Evolutionary conservation across 108 stramenopile genomes (phyloP).

Genomic region (Skeletonema grethae): DNA sequence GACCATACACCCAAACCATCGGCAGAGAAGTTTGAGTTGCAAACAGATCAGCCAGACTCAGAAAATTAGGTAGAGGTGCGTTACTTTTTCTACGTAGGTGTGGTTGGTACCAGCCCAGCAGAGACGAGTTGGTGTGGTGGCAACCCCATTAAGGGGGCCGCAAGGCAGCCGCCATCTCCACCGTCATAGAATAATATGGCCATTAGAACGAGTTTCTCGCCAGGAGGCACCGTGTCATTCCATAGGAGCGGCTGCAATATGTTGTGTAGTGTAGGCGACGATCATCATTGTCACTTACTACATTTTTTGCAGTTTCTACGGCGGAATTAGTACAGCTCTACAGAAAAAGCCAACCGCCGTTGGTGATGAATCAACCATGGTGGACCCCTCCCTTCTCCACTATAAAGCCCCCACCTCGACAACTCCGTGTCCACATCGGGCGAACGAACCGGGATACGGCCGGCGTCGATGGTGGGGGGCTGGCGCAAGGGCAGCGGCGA

Average conservation of each 20-base stretch:
- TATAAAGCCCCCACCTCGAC: not conserved
- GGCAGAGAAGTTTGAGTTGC: too few species aligned
- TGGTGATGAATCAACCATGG: not conserved
- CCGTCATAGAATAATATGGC: not conserved
- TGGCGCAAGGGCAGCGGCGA: not conserved
- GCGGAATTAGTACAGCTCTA: not conserved
- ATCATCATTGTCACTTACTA: not conserved
- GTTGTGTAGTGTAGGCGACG: not conserved
- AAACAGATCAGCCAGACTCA: too few species aligned
- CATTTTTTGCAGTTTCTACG: not conserved
- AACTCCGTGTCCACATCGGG: not conserved
- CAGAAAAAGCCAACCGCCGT: not conserved
- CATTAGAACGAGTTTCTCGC: not conserved
- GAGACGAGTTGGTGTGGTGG: not conserved
- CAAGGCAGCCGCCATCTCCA: not conserved
- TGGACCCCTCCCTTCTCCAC: not conserved
- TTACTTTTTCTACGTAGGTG: not conserved
- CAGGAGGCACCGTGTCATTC: not conserved
- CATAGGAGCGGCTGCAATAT: not conserved
- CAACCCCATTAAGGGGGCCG: not conserved
- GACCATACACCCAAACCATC: too few species aligned
- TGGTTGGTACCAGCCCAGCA: not conserved
- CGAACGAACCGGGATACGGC: conserved; percentile 1
- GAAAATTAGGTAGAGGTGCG: too few species aligned
- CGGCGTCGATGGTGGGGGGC: not conserved